These are phyloP conservation scores for Zalerion maritima DNA, from an alignment of 495 filamentous ascomycete genomes.

Conservation along the genomic window DNA sequence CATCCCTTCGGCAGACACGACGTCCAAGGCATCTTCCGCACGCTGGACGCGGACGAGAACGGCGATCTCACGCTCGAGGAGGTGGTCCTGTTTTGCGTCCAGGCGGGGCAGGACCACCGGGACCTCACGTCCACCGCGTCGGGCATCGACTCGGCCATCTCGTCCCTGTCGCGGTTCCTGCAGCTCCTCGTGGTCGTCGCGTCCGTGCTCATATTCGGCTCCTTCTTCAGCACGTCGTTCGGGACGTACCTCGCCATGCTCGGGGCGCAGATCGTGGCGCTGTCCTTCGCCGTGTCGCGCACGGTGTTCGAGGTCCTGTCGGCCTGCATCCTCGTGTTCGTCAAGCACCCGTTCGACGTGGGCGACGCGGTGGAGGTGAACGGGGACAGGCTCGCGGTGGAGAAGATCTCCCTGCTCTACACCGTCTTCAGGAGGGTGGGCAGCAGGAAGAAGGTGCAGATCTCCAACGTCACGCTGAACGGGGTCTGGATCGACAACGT, in stretches of 20 bases:
- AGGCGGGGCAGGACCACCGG: conserved; percentile 14
- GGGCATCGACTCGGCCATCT: conserved; percentile 17
- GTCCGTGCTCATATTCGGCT: conserved; percentile 48
- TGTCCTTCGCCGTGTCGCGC: conserved; percentile 62
- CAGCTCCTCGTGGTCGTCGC: conserved; percentile 46
- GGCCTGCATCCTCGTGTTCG: conserved; percentile 72
- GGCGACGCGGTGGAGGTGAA: conserved; percentile 64
- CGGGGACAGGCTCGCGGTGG: conserved; percentile 36
- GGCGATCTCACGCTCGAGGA: conserved; percentile 19
- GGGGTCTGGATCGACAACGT: conserved; percentile 65
- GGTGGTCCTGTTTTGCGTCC: conserved; percentile 13
- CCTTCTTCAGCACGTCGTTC: not conserved
- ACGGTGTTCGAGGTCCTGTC: conserved; percentile 68
- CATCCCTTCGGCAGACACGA: conserved; percentile 14
- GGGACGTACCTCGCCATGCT: conserved; percentile 10
- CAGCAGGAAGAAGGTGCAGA: conserved; percentile 52
- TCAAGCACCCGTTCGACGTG: conserved; percentile 57
- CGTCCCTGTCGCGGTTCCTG: conserved; percentile 15
- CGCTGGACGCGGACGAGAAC: conserved; percentile 14
- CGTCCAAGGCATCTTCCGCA: conserved; percentile 13
- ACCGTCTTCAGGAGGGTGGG: conserved; percentile 57
- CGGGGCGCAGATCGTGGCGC: conserved; percentile 55
- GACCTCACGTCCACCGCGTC: conserved; percentile 17
- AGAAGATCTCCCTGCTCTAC: conserved; percentile 66
- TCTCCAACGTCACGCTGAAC: conserved; percentile 64